Conservation (phyloP, 257 asterid genomes). For the Solanum acaule region DNA sequence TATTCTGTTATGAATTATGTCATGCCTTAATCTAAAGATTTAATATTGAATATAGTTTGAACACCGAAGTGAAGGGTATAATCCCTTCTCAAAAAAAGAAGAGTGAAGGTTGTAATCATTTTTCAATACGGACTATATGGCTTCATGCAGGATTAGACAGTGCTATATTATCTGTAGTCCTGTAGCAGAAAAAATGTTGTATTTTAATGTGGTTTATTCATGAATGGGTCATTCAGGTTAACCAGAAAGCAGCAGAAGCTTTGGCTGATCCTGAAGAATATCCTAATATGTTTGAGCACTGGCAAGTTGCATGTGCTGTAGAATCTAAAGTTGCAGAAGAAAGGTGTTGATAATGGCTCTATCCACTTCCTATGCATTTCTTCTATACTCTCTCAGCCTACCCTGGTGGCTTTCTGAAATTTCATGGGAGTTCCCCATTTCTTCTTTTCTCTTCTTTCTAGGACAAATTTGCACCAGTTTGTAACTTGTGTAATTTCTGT, state of each 20-base stretch:
- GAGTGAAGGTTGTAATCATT: neutral
- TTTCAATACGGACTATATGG: neutral
- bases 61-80: neutral
- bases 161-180: neutral
- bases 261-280: conserved; percentile 94
- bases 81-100: neutral
- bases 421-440: neutral
- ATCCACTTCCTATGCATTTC: neutral
- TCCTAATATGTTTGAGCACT: conserved; percentile 79
- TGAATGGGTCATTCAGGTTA: conserved; percentile 35
- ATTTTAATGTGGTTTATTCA: neutral
- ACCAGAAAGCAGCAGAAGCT: conserved; percentile 89
- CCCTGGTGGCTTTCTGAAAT: neutral
- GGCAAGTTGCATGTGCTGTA: conserved; percentile 87
- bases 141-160: neutral
- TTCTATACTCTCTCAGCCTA: neutral
- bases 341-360: conserved; percentile 9
- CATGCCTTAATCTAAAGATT: neutral
- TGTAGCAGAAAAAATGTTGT: neutral
- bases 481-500: neutral
- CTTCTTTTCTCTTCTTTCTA: neutral
- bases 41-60: neutral
- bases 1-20: neutral
- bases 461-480: neutral
- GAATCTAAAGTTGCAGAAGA: conserved; percentile 61